These are phyloP conservation scores for Actinomortierella ambigua DNA, from an alignment of 371 early-diverging fungal genomes.

Conservation along the genomic window DNA sequence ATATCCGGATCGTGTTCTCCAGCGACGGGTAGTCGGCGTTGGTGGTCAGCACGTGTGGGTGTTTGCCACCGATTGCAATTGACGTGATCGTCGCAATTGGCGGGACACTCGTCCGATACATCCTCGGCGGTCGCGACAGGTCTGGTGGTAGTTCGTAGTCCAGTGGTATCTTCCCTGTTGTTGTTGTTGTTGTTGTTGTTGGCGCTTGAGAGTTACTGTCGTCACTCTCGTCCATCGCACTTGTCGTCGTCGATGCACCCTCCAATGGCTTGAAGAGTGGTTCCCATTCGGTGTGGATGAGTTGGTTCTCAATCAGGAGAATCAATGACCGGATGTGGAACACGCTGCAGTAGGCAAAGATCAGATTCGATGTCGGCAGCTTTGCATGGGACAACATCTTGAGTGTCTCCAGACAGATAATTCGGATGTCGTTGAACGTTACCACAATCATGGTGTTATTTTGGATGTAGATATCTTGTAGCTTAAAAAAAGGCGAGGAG, in stretches of 20 bases:
- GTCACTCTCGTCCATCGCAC: too few species aligned
- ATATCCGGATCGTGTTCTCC: constrained; percentile 31
- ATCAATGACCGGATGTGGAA: constrained; percentile 42
- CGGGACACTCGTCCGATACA: constrained; percentile 31
- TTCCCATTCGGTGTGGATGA: constrained; percentile 40
- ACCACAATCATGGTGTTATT: constrained; percentile 35
- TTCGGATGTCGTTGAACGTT: constrained; percentile 21
- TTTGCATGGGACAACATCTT: constrained; percentile 11
- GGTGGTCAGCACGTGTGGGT: constrained; percentile 39
- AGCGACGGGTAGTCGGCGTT: constrained; percentile 40
- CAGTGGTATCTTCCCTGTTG: too few species aligned
- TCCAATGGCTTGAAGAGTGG: constrained; percentile 16
- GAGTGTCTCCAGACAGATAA: constrained; percentile 32
- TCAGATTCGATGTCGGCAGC: constrained; percentile 10
- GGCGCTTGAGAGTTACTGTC: too few species aligned
- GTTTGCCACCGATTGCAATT: constrained; percentile 41
- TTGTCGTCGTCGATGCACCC: too few species aligned
- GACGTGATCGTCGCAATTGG: constrained; percentile 39
- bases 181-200: too few species aligned
- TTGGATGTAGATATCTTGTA: constrained; percentile 42
- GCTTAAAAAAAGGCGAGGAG: constrained; percentile 3
- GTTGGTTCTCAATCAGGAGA: constrained; percentile 29
- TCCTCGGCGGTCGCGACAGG: constrained; percentile 17
- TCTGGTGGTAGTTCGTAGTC: constrained; percentile 31
- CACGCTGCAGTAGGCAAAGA: constrained; percentile 26